Base-by-base conservation (phyloP, 768 basidiomycete genomes). In the Pisolithus albus region DNA sequence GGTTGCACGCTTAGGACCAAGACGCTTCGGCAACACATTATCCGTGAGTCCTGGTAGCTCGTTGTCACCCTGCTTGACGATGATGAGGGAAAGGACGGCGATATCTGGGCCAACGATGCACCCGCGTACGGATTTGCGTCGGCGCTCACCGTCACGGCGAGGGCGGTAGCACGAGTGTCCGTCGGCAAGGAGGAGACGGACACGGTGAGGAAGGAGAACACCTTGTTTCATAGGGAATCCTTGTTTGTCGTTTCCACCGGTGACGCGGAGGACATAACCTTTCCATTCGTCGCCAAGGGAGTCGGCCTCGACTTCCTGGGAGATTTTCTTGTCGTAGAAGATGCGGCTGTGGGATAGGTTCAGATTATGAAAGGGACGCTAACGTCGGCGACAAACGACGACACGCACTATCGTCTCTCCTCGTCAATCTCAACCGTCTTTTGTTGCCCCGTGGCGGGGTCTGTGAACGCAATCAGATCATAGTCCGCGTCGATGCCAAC, bases 151-250 rank as follows among this genome's bases (percentile, higher is more conserved):
- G 46, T 78, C 72, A 71, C 93, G 89, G 66, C 93, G 89, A 59
- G 78, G 71, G 62, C 95, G 92, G 82, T 90, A 97, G 82, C 95
- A 98, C 30, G 94, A 95, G 84, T 98, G 95, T 47, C 93, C 93
- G 70, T 95, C 90, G 56, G 89, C 63, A 67, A 99, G 88, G 64
- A 98, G 89, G 59, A 99, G 88, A 56, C 82, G 78, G 62, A 94
- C 91, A 81, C 95, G 93, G 76, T 91, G 69, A 53, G 91, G 91
- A 64, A 95, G 81, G 55, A 98, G 88, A 60, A 97, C 89, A 76
- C 95, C 94, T 76, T 99, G 95, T 75, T 98, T 98, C 92, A 97
- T 96, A 45, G 93, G 92, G 81, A 96, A 95, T 66, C 93, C 92
- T 71, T 94, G 91, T 77, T 92, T 92, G 84, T 97, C 93, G 79